Evolutionary conservation across 2,329 filamentous ascomycete species (phyloP).

Genomic region (Paradendryphiella salina): DNA sequence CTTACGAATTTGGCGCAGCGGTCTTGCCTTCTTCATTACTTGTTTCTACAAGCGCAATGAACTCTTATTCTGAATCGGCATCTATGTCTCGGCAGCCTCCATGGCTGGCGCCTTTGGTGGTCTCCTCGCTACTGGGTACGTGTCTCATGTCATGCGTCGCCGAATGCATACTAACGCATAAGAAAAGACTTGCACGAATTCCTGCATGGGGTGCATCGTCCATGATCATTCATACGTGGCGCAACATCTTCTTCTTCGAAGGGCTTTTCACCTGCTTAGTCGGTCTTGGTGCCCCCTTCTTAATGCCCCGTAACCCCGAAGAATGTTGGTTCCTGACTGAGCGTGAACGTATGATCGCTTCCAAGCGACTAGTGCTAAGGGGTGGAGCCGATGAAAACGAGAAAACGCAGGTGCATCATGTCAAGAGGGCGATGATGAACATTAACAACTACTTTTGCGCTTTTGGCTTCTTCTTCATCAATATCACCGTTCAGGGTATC

Average conservation of each 20-base stretch:
- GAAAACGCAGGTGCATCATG: conserved; percentile 54
- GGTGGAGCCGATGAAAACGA: conserved; percentile 53
- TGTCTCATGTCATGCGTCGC: conserved; percentile 8
- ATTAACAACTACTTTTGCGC: conserved; percentile 64
- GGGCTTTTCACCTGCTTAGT: conserved; percentile 58
- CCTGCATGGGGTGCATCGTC: conserved; percentile 56
- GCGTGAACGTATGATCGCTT: conserved; percentile 59
- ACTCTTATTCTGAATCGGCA: conserved; percentile 59
- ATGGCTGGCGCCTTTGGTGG: conserved; percentile 63
- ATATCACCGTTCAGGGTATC: conserved; percentile 59
- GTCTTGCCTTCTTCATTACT: conserved; percentile 60
- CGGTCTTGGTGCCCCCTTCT: conserved; percentile 54
- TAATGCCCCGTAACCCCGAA: conserved; percentile 57
- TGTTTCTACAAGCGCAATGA: conserved; percentile 62
- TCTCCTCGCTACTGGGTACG: conserved; percentile 57
- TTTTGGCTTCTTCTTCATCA: conserved; percentile 62
- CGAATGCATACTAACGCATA: background rate
- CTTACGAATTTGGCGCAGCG: conserved; percentile 32
- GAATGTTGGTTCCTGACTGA: conserved; percentile 57
- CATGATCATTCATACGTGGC: conserved; percentile 52
- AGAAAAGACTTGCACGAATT: conserved; percentile 45
- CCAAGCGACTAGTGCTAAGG: conserved; percentile 56
- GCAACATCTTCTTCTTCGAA: conserved; percentile 65
- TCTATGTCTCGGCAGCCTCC: conserved; percentile 60
- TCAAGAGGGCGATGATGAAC: conserved; percentile 58